Evolutionary conservation across 352 stramenopile species (phyloP).

Genomic region (Globisporangium carolinianum): DNA sequence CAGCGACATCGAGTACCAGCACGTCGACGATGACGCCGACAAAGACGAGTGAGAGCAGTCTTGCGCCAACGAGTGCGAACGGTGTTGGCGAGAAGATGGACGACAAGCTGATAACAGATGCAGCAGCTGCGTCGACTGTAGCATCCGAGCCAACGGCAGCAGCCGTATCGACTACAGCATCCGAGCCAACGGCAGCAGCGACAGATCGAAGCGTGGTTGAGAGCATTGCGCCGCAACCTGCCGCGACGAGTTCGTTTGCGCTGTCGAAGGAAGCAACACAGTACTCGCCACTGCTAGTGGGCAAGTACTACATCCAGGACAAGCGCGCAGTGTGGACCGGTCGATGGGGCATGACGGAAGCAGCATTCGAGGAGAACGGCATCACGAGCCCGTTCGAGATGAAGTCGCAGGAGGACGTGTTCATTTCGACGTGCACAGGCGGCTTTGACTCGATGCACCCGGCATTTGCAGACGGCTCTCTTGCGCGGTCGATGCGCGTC

Average conservation of each 20-base stretch:
- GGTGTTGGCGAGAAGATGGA: neutral
- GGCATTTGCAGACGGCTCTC: constrained; percentile 29
- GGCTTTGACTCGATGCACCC: constrained; percentile 36
- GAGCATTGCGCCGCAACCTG: neutral
- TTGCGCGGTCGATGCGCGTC: constrained; percentile 44
- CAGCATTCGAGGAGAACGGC: constrained; percentile 63
- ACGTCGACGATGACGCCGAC: constrained; percentile 11
- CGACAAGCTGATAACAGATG: constrained; percentile 1
- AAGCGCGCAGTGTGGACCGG: constrained; percentile 74
- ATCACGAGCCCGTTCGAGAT: constrained; percentile 83
- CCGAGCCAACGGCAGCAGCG: neutral
- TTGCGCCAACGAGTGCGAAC: constrained; percentile 5
- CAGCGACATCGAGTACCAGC: constrained; percentile 18
- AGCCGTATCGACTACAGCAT: neutral
- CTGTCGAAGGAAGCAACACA: constrained; percentile 53
- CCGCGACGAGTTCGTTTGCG: constrained; percentile 7
- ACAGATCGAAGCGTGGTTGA: too few relatives aligned
- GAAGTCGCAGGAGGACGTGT: constrained; percentile 80
- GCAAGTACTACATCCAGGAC: constrained; percentile 83
- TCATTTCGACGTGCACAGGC: constrained; percentile 34
- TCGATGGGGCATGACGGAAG: constrained; percentile 81
- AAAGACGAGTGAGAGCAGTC: constrained; percentile 10
- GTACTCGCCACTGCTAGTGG: constrained; percentile 65
- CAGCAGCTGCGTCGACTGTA: neutral
- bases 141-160: neutral